Conservation (phyloP, 2,329 filamentous ascomycete genomes). For the Graphilbum sp. region DNA sequence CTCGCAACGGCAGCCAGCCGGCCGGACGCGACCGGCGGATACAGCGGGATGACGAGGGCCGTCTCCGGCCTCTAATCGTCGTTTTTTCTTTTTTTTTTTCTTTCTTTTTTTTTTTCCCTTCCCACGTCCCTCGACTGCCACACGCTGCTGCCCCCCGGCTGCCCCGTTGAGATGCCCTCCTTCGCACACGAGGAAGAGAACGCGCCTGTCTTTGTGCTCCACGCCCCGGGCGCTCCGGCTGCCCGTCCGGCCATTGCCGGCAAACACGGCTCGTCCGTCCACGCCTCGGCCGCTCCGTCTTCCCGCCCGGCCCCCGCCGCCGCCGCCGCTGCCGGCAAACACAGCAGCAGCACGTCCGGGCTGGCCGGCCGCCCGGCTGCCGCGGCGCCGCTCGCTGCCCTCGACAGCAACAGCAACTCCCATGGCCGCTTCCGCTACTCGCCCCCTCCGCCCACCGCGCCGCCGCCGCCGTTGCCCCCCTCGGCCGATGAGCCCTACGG, state of each 20-base stretch:
- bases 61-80: background rate
- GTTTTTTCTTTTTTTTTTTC: background rate
- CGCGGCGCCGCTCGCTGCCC: slow-evolving; percentile 1
- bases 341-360: slow-evolving; percentile 1
- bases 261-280: slow-evolving; percentile 3
- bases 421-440: slow-evolving; percentile 4
- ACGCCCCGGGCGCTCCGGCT: background rate
- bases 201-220: slow-evolving; percentile 2
- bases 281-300: background rate
- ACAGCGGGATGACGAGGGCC: background rate
- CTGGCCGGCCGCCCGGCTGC: background rate
- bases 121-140: no score
- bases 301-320: background rate
- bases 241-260: background rate
- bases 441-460: slow-evolving; percentile 4
- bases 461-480: slow-evolving; percentile 1
- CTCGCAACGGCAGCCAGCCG: no score
- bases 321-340: slow-evolving; percentile 3
- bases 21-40: no score
- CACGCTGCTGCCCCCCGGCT: no score
- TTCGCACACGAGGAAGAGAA: slow-evolving; percentile 5
- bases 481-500: slow-evolving; percentile 4
- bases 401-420: slow-evolving; percentile 6
- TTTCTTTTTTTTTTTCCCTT: background rate
- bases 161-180: slow-evolving; percentile 6